phyloP scores from a whole-genome alignment of 2,329 filamentous ascomycete species.

The Epicoccum sorghinum region DNA sequence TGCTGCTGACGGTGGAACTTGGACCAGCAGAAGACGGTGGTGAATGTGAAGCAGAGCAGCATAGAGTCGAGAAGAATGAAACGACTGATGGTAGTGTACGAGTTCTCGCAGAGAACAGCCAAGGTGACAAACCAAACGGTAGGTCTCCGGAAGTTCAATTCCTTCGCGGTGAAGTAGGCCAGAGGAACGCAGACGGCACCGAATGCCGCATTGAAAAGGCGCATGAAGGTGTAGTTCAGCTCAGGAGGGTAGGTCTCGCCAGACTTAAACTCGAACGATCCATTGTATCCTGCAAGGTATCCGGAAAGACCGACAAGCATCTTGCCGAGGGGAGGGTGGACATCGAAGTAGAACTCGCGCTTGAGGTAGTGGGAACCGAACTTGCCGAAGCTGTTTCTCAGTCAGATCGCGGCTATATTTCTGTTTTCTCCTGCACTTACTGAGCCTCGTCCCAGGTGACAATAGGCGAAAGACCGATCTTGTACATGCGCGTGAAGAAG shows the following conservation, averaged over 20 bases:
- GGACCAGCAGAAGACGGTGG: slow-evolving; percentile 94
- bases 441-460: slow-evolving; percentile 80
- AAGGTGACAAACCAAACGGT: slow-evolving; percentile 94
- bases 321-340: slow-evolving; percentile 94
- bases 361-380: slow-evolving; percentile 99
- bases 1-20: slow-evolving; percentile 91
- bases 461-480: slow-evolving; percentile 71
- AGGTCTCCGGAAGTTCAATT: slow-evolving; percentile 83
- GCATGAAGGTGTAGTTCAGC: slow-evolving; percentile 98
- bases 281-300: slow-evolving; percentile 96
- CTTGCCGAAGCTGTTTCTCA: slow-evolving; percentile 77
- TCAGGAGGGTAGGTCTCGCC: slow-evolving; percentile 94
- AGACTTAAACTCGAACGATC: slow-evolving; percentile 99
- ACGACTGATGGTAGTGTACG: slow-evolving; percentile 97
- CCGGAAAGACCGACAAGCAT: slow-evolving; percentile 97
- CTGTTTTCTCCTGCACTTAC: slow-evolving; percentile 53
- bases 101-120: slow-evolving; percentile 99
- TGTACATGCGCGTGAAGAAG: slow-evolving; percentile 71
- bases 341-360: slow-evolving; percentile 98
- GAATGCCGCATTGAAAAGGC: slow-evolving; percentile 94
- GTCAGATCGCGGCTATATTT: slow-evolving; percentile 26
- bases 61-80: slow-evolving; percentile 99
- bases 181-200: slow-evolving; percentile 90
- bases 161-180: slow-evolving; percentile 92
- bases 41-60: slow-evolving; percentile 98